Conservation (phyloP, 306 rosid genomes). For the Lathyrus oleraceus region DNA sequence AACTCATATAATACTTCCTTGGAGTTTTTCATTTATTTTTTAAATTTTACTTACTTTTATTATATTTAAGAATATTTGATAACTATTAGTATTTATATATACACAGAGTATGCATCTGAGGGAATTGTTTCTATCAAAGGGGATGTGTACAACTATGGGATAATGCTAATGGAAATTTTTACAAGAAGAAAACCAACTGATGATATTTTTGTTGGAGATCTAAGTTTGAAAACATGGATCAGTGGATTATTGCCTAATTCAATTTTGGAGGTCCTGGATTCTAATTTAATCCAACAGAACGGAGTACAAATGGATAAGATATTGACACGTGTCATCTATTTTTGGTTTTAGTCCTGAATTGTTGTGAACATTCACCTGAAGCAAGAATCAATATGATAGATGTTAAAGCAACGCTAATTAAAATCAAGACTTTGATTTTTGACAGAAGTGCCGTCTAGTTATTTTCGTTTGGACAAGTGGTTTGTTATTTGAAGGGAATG, state of each 20-base stretch:
- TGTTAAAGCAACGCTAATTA: background rate
- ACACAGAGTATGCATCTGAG: background rate
- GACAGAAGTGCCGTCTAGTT: background rate
- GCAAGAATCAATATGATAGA: too few relatives aligned
- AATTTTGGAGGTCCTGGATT: slow-evolving; percentile 16
- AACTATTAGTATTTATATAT: background rate
- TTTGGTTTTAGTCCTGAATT: too few relatives aligned
- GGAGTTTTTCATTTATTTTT: background rate
- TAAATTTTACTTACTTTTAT: background rate
- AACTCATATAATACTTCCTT: background rate
- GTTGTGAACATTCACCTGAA: too few relatives aligned
- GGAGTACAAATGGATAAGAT: background rate
- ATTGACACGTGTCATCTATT: background rate
- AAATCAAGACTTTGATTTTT: background rate
- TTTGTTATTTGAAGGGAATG: background rate
- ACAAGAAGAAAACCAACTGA: background rate
- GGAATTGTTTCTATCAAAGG: slow-evolving; percentile 1
- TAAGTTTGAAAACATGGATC: slow-evolving; percentile 2
- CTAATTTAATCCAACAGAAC: background rate
- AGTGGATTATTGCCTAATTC: background rate
- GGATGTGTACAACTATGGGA: background rate
- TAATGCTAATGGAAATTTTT: background rate
- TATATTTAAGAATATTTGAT: slow-evolving; percentile 5
- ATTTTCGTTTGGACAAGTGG: background rate
- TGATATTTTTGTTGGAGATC: background rate